Conservation (phyloP, 2,329 filamentous ascomycete genomes). For the Mariannaea sp. region DNA sequence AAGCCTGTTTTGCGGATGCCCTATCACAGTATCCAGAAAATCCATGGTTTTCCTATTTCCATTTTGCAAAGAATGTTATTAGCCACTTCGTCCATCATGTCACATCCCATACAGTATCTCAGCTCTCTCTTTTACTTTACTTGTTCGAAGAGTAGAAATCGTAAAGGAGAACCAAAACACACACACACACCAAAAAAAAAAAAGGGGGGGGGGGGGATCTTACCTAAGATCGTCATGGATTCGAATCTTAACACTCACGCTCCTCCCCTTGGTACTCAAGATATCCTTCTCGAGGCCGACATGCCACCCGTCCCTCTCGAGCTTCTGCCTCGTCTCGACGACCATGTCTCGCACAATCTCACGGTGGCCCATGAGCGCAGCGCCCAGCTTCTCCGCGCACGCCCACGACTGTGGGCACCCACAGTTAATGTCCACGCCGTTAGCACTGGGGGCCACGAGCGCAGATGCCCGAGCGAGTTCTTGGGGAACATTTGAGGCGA, state of each 20-base stretch:
- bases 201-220: background rate
- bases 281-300: constrained; percentile 51
- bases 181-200: too few species aligned
- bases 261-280: constrained; percentile 54
- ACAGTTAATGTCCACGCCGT: constrained; percentile 73
- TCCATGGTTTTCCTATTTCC: constrained; percentile 57
- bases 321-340: constrained; percentile 56
- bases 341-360: constrained; percentile 71
- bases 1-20: constrained; percentile 53
- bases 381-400: constrained; percentile 69
- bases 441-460: constrained; percentile 64
- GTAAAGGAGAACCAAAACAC: too few species aligned
- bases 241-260: constrained; percentile 72
- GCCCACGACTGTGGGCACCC: constrained; percentile 77
- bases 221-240: constrained; percentile 67
- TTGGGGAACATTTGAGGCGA: constrained; percentile 64
- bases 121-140: too few species aligned
- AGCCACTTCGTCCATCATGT: background rate
- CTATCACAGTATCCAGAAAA: constrained; percentile 66
- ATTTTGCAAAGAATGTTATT: background rate
- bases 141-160: too few species aligned
- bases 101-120: background rate
- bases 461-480: constrained; percentile 67
- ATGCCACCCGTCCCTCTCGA: constrained; percentile 59
- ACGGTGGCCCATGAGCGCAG: constrained; percentile 69